Conservation (phyloP, 139 green algal species). For the Raphidocelis subcapitata region DNA sequence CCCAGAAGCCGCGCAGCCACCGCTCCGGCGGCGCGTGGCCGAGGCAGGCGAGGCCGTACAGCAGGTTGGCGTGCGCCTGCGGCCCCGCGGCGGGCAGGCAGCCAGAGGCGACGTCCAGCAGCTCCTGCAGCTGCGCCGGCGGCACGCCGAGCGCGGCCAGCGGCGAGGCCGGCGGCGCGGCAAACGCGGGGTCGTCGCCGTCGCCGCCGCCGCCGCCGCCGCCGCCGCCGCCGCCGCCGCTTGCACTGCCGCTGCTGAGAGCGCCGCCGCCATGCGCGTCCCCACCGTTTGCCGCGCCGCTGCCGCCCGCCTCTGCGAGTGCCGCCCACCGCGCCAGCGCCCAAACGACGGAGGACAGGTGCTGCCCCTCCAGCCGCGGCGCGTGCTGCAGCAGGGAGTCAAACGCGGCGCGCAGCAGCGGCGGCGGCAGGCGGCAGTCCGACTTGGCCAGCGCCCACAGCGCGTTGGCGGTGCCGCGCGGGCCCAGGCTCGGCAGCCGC, state of each 20-base stretch:
- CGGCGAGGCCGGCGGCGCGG: background rate
- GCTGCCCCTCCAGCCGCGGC: slow-evolving; percentile 8
- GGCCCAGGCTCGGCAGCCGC: background rate
- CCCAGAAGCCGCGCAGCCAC: slow-evolving; percentile 1
- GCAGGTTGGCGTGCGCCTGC: slow-evolving; percentile 7
- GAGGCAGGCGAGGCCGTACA: slow-evolving; percentile 10
- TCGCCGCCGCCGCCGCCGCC: background rate
- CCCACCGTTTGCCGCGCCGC: background rate
- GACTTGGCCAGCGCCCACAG: slow-evolving; percentile 21
- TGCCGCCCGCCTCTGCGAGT: background rate
- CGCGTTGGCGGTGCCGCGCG: slow-evolving; percentile 9
- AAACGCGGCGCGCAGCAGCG: background rate
- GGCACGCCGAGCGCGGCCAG: background rate
- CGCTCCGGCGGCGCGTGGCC: background rate
- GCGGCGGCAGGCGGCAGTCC: background rate
- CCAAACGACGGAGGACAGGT: slow-evolving; percentile 13
- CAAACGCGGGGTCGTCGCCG: background rate
- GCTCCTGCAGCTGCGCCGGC: background rate
- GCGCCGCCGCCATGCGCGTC: background rate
- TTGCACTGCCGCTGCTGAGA: background rate
- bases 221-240: background rate
- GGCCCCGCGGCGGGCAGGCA: background rate
- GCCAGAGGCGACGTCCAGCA: background rate
- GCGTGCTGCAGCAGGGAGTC: background rate
- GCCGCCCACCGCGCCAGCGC: background rate